Evolutionary conservation across 345 rosid species (phyloP).

Genomic region (Iberis pinnata): DNA sequence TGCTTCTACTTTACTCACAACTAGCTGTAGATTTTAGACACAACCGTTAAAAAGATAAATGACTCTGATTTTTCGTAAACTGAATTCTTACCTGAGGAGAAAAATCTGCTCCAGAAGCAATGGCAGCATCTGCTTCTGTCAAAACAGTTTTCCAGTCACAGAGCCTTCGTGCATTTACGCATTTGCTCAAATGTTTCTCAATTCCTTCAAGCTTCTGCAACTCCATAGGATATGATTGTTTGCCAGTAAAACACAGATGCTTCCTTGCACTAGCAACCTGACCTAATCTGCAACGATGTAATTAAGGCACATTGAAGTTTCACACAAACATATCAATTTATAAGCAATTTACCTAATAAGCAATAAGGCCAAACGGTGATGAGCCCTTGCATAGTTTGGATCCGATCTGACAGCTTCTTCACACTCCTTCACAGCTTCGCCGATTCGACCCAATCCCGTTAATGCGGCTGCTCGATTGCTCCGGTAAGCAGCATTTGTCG

Average conservation of each 20-base stretch:
- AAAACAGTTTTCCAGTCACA: constrained; percentile 69
- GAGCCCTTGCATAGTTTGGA: constrained; percentile 80
- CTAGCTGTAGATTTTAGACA: constrained; percentile 61
- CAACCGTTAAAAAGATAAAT: constrained; percentile 25
- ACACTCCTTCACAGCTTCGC: constrained; percentile 77
- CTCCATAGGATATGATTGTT: constrained; percentile 50
- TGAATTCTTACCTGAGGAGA: constrained; percentile 58
- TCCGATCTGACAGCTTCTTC: constrained; percentile 84
- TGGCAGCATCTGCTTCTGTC: constrained; percentile 68
- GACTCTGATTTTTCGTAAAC: background rate
- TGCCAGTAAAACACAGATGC: constrained; percentile 51
- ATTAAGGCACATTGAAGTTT: constrained; percentile 5
- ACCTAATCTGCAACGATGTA: constrained; percentile 62
- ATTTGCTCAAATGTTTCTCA: constrained; percentile 67
- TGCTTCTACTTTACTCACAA: constrained; percentile 92
- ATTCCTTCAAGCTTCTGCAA: constrained; percentile 65
- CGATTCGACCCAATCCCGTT: constrained; percentile 52
- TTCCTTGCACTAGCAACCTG: constrained; percentile 67
- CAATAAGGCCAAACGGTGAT: constrained; percentile 71
- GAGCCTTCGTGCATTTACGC: constrained; percentile 58
- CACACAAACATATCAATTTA: background rate
- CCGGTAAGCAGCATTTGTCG: constrained; percentile 66
- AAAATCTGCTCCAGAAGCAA: constrained; percentile 78
- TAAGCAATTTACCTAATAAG: constrained; percentile 58
- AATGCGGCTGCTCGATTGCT: constrained; percentile 89